These are phyloP conservation scores for Dittrichia graveolens DNA, from an alignment of 129 eudicot genomes.

Conservation along the genomic window DNA sequence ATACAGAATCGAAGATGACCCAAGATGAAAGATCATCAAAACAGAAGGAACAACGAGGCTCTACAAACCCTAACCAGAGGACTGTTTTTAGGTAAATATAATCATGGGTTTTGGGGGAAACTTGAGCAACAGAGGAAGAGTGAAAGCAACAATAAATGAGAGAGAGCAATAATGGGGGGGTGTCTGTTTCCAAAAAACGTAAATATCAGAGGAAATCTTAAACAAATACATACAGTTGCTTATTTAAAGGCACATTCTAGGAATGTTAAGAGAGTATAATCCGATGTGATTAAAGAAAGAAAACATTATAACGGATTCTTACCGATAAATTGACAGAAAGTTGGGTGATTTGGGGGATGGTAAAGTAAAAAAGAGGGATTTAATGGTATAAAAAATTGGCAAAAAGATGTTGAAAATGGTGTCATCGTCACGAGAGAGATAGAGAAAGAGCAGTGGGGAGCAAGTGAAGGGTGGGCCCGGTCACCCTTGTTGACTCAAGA, in stretches of 20 bases:
- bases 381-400: not conserved
- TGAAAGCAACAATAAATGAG: constrained; percentile 28
- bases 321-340: constrained; percentile 7
- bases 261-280: constrained; percentile 28
- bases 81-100: constrained; percentile 15
- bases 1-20: constrained; percentile 12
- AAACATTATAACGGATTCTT: constrained; percentile 11
- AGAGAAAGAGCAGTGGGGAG: not conserved
- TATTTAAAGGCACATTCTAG: constrained; percentile 23
- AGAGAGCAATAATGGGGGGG: constrained; percentile 26
- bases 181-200: constrained; percentile 21
- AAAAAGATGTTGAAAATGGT: constrained; percentile 11
- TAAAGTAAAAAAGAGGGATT: constrained; percentile 7
- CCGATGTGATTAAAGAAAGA: constrained; percentile 29
- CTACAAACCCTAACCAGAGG: constrained; percentile 29
- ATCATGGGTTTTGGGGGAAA: constrained; percentile 25
- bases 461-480: constrained; percentile 34
- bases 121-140: constrained; percentile 4
- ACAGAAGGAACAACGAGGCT: not conserved
- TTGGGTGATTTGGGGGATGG: constrained; percentile 23
- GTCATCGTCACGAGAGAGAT: constrained; percentile 30
- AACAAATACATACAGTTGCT: not conserved
- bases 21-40: too few species aligned
- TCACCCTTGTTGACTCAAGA: constrained; percentile 31
- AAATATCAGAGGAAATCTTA: constrained; percentile 16